Base-by-base conservation (phyloP, 106 monocot genomes). In the Dactylorhiza incarnata region DNA sequence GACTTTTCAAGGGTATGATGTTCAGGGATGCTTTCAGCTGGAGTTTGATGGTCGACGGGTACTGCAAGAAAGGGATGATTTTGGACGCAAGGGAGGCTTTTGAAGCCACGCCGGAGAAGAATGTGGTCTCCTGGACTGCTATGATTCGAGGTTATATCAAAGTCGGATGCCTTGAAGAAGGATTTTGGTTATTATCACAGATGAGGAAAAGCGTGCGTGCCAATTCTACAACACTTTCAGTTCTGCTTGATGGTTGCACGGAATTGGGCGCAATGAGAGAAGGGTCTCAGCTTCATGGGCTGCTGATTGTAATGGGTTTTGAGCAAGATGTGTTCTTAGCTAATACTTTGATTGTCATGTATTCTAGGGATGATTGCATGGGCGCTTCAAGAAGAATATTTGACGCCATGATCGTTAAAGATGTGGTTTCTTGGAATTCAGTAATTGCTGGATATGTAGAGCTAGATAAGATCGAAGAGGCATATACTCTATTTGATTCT, bases 341-440 rank as follows among this genome's bases (percentile, higher is more conserved):
- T 20, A 84, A 89, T 82, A 82, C 84, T 4, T 47, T 86, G 25
- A 89, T 89, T 37, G 14, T 47, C 45, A 86, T 89, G 89, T 89
- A 89, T 74, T 78, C 75, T 49, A 80, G 71, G 54, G 52, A 17
- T 29, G 78, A 81, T 44, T 80, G 68, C 62, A 77, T 84, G 69
- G 56, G 66, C 55, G 77, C 66, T 76, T 84, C 89, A 11, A 79
- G 75, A 54, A 80, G 46, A 55, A 37, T 56, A n/a, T 89, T 89
- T 51, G 72, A 86, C 61, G 25, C 17, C 14, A 86, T 86, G 86
- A 77, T 71, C 29, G 73, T 17, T 48, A 89, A 71, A 80, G 84
- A 89, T 84, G 70, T 84, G 2, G 86, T 89, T 65, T 86, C 89
- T 49, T 89, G 89, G 89, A 89, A 89, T 74, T 84, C 86, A 11